Conservation (phyloP, 768 basidiomycete species). For the Russula griseocarnosa region DNA sequence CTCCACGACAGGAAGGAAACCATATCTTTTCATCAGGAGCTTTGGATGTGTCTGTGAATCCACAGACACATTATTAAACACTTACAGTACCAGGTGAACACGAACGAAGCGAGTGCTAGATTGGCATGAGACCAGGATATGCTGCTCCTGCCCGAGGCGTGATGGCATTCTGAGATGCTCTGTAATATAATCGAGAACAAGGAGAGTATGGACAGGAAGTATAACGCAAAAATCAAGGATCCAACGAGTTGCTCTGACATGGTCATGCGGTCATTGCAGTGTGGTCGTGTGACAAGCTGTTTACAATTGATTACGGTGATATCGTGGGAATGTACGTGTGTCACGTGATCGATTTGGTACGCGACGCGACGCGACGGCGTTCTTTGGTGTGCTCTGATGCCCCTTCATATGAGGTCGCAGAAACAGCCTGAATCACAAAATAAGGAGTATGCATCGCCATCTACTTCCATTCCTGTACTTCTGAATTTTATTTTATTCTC, state of each 20-base stretch:
- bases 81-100: conserved; percentile 52
- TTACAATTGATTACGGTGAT: no score
- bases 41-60: background rate
- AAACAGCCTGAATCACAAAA: background rate
- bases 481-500: background rate
- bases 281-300: no score
- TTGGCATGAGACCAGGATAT: conserved; percentile 33
- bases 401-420: background rate
- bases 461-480: background rate
- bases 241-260: conserved; percentile 23
- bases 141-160: background rate
- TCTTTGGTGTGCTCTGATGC: conserved; percentile 1
- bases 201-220: conserved; percentile 36
- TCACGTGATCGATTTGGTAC: background rate
- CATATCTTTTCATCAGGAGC: conserved; percentile 39
- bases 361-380: background rate
- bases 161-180: conserved; percentile 18
- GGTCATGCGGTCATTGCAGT: no score
- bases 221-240: conserved; percentile 36
- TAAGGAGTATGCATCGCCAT: background rate
- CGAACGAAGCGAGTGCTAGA: conserved; percentile 38
- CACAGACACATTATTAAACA: conserved; percentile 2
- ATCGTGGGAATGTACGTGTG: background rate
- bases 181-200: conserved; percentile 34
- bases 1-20: conserved; percentile 55